Percentiles rank a stretch among this genome's conserved stretches.
These are phyloP conservation scores for Citrus australasica DNA, from an alignment of 345 rosid genomes.

Conservation along the genomic window DNA sequence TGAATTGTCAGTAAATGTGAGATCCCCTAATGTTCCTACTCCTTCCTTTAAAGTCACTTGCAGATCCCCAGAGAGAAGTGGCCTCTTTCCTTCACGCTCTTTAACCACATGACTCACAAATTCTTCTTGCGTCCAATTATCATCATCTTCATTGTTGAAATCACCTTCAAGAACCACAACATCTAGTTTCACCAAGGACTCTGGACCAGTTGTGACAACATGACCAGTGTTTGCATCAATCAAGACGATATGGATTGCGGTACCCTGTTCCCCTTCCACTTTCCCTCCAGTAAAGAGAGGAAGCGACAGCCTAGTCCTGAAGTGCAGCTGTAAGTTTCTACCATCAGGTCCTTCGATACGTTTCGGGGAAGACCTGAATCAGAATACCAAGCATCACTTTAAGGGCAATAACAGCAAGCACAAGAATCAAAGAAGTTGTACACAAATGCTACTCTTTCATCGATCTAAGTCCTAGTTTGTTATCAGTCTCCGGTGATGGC, in stretches of 20 bases:
- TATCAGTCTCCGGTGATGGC: no score
- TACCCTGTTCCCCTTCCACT: conserved; percentile 97
- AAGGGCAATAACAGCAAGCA: neutral
- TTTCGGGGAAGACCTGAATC: conserved; percentile 75
- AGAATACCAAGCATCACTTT: neutral
- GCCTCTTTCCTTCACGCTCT: conserved; percentile 96
- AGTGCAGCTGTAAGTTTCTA: conserved; percentile 74
- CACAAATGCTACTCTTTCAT: neutral
- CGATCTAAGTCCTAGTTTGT: no score
- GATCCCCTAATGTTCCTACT: conserved; percentile 92
- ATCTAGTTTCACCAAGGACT: conserved; percentile 71
- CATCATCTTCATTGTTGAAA: conserved; percentile 81
- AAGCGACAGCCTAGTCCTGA: conserved; percentile 79
- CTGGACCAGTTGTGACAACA: conserved; percentile 70
- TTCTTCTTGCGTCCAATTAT: conserved; percentile 77
- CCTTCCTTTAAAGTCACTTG: conserved; percentile 88
- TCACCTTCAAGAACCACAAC: conserved; percentile 94
- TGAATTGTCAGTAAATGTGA: conserved; percentile 89
- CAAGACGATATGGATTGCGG: conserved; percentile 72
- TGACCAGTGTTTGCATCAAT: conserved; percentile 64
- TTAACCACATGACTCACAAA: conserved; percentile 85
- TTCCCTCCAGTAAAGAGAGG: conserved; percentile 96
- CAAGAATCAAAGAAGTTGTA: neutral
- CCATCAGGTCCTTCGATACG: conserved; percentile 76
- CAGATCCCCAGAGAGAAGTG: conserved; percentile 84